Conservation (phyloP, 495 filamentous ascomycete species). For the Penicillium pancosmium region DNA sequence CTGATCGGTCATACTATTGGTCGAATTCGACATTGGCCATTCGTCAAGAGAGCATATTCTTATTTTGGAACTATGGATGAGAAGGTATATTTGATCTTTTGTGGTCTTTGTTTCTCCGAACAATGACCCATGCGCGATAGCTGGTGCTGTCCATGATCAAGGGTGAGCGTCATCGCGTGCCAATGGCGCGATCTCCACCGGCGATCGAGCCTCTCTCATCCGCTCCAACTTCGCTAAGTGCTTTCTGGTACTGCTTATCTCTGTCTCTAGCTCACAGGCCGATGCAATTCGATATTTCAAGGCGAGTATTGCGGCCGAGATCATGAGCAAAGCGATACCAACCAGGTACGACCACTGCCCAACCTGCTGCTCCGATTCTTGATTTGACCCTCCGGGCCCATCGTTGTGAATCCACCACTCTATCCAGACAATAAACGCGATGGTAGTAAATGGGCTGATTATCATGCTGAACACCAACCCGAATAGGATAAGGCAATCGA, state of each 20-base stretch:
- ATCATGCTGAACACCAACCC: slow-evolving; percentile 36
- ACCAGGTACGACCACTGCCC: slow-evolving; percentile 39
- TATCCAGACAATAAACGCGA: slow-evolving; percentile 38
- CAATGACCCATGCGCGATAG: too few relatives aligned
- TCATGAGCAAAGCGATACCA: slow-evolving; percentile 29
- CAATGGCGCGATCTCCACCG: background rate
- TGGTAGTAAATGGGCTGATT: slow-evolving; percentile 35
- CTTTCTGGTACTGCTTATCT: slow-evolving; percentile 22
- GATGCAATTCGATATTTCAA: slow-evolving; percentile 35
- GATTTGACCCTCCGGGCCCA: slow-evolving; percentile 31
- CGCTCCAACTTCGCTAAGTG: slow-evolving; percentile 22
- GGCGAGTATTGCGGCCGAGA: slow-evolving; percentile 32
- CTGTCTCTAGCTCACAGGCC: slow-evolving; percentile 26
- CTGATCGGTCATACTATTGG: too few relatives aligned
- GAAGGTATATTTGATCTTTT: too few relatives aligned
- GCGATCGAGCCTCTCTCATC: slow-evolving; percentile 13
- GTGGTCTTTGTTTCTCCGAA: too few relatives aligned
- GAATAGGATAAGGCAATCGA: slow-evolving; percentile 25
- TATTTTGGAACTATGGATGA: too few relatives aligned
- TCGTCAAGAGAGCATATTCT: too few relatives aligned
- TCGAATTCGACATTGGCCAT: too few relatives aligned
- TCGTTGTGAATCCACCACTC: slow-evolving; percentile 39
- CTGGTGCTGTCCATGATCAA: too few relatives aligned
- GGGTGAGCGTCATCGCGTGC: background rate
- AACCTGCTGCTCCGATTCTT: slow-evolving; percentile 26